Evolutionary conservation across 2,329 filamentous ascomycete species (phyloP).

Genomic region (Aspergillus fructus): DNA sequence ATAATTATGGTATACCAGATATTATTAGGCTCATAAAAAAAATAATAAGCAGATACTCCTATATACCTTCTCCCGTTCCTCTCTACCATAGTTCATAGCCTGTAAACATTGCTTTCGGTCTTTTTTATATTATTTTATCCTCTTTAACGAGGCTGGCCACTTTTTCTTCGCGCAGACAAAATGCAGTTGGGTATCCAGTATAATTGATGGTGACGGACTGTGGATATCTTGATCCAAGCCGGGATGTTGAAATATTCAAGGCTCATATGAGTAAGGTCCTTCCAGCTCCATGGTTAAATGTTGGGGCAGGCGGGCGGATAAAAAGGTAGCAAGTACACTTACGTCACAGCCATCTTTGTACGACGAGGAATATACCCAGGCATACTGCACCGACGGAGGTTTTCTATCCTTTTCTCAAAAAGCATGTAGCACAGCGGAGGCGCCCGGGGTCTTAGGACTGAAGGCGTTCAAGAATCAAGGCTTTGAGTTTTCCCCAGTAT

Average conservation of each 20-base stretch:
- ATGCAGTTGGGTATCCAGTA: conserved; percentile 36
- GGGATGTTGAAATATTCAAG: neutral
- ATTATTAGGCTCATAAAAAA: neutral
- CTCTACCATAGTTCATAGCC: neutral
- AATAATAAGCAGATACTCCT: conserved; percentile 4
- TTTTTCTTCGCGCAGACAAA: conserved; percentile 11
- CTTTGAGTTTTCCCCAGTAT: conserved; percentile 34
- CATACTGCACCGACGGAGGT: neutral
- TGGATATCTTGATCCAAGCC: neutral
- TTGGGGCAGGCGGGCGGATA: neutral
- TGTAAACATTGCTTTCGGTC: neutral
- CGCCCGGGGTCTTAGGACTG: neutral
- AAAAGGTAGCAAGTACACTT: neutral
- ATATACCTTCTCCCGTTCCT: conserved; percentile 1
- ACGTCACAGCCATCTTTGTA: conserved; percentile 2
- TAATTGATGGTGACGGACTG: conserved; percentile 8
- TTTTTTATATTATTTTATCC: conserved; percentile 3
- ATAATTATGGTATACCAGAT: neutral
- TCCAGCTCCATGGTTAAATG: neutral
- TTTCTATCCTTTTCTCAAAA: neutral
- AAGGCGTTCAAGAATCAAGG: conserved; percentile 8
- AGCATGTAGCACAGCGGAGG: neutral
- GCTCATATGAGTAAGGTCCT: neutral
- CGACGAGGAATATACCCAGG: neutral
- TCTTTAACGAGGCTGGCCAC: neutral